Percentiles rank a stretch among this genome's conserved stretches.
Conservation (phyloP, 352 stramenopile genomes). For the Phytophthora melonis region DNA sequence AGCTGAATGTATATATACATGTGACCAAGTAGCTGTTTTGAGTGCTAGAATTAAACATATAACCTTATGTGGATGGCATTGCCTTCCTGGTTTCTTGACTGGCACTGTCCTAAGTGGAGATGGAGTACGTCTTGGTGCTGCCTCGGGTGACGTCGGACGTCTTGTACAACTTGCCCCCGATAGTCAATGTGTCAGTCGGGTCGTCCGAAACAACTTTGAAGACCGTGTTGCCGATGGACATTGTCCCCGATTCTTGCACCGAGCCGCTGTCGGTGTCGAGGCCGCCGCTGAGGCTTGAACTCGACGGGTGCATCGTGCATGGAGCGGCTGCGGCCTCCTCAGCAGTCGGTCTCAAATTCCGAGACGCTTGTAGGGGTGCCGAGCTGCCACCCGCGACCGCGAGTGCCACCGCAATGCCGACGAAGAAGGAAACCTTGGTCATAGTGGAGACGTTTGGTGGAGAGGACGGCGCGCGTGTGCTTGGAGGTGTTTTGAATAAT, state of each 20-base stretch:
- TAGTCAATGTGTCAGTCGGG: background rate
- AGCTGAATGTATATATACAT: too few species aligned
- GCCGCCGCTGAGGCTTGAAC: background rate
- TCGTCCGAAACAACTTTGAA: background rate
- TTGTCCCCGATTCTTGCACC: background rate
- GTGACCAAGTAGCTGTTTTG: too few species aligned
- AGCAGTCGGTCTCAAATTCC: background rate
- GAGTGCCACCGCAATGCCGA: too few species aligned
- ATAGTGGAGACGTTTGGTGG: too few species aligned
- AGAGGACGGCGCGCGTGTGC: too few species aligned
- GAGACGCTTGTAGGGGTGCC: constrained; percentile 77
- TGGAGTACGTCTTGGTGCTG: background rate
- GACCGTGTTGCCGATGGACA: background rate
- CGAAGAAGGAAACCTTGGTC: too few species aligned
- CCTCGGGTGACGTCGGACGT: background rate
- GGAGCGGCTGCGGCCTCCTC: background rate
- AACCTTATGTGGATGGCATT: too few species aligned
- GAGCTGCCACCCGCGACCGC: too few species aligned
- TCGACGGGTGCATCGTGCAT: background rate
- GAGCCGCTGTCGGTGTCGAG: background rate
- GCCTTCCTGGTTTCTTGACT: too few species aligned
- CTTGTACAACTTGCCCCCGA: background rate
- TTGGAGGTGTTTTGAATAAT: too few species aligned
- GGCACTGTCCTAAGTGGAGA: too few species aligned
- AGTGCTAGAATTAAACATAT: too few species aligned